Percentiles rank a stretch among this genome's conserved stretches.
These are phyloP conservation scores for Aspergillus taichungensis DNA, from an alignment of 495 filamentous ascomycete species.

Conservation along the genomic window DNA sequence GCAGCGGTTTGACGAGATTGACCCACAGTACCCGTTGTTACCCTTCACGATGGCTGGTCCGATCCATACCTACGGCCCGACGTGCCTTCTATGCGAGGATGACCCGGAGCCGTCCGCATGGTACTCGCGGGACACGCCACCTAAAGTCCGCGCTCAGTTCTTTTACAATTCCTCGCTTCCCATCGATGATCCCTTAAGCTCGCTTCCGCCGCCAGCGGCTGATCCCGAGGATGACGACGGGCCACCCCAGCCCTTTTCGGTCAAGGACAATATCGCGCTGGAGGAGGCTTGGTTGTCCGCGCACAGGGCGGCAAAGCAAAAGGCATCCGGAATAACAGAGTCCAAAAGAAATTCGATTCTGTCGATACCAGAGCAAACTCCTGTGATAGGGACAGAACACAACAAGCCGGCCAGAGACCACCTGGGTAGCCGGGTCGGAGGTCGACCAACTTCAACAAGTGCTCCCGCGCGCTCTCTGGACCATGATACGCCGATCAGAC, in stretches of 20 bases:
- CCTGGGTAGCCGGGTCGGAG: constrained; percentile 19
- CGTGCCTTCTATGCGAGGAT: constrained; percentile 39
- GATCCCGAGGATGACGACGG: constrained; percentile 39
- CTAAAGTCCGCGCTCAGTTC: constrained; percentile 58
- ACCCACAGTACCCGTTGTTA: constrained; percentile 2
- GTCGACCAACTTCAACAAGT: constrained; percentile 15
- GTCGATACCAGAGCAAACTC: constrained; percentile 35
- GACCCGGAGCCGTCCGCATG: constrained; percentile 25
- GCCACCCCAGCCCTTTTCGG: constrained; percentile 68
- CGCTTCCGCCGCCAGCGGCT: constrained; percentile 50
- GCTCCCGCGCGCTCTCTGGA: constrained; percentile 11
- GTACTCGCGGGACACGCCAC: constrained; percentile 26
- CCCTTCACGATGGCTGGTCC: constrained; percentile 32
- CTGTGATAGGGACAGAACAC: constrained; percentile 23
- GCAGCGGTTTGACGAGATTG: not conserved
- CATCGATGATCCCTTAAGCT: constrained; percentile 74
- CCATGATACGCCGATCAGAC: constrained; percentile 6
- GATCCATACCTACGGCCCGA: constrained; percentile 47
- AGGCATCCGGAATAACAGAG: constrained; percentile 18
- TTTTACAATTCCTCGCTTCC: constrained; percentile 71
- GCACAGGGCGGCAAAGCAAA: constrained; percentile 30
- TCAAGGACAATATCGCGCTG: constrained; percentile 61
- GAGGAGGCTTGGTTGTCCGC: constrained; percentile 64
- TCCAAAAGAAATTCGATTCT: constrained; percentile 27
- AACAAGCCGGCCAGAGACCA: constrained; percentile 16